phyloP scores from a whole-genome alignment of 208 protist species.

The Trypanosoma scelopori region DNA sequence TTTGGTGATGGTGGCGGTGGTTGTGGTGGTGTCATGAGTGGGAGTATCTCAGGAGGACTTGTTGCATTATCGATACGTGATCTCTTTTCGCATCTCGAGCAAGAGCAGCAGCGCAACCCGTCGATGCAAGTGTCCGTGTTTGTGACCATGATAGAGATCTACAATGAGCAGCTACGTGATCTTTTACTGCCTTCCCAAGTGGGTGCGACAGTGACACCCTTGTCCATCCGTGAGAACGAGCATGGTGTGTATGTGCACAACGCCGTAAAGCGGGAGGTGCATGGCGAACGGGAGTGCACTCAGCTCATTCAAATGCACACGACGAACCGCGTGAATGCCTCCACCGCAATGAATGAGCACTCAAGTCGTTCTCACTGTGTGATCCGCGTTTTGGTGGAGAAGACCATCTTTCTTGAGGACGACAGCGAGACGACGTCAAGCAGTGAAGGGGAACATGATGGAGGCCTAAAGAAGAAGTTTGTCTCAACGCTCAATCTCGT shows the following conservation, averaged over 20 bases:
- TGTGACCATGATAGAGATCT: constrained; percentile 75
- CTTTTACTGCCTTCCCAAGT: constrained; percentile 33
- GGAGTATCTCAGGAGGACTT: constrained; percentile 31
- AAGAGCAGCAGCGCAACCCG: constrained; percentile 38
- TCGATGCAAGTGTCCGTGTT: constrained; percentile 39
- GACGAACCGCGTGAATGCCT: constrained; percentile 51
- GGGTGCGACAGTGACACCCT: constrained; percentile 22
- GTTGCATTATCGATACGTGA: constrained; percentile 51
- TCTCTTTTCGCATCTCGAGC: constrained; percentile 53
- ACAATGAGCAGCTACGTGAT: constrained; percentile 87
- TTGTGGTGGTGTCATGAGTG: constrained; percentile 5
- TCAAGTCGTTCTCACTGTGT: constrained; percentile 96
- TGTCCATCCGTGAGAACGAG: constrained; percentile 76
- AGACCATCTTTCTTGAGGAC: constrained; percentile 15
- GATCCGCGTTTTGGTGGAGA: constrained; percentile 92
- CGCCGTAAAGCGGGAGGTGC: constrained; percentile 52
- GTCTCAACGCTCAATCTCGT: constrained; percentile 92
- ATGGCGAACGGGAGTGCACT: constrained; percentile 55
- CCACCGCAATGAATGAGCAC: constrained; percentile 93
- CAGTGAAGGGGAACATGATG: constrained; percentile 5
- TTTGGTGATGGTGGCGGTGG: constrained; percentile 38
- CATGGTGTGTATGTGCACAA: constrained; percentile 86
- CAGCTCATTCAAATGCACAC: constrained; percentile 53
- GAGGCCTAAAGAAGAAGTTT: constrained; percentile 24
- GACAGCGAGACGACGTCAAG: constrained; percentile 11